Base-by-base conservation (phyloP, 345 rosid genomes). In the Turritis glabra region DNA sequence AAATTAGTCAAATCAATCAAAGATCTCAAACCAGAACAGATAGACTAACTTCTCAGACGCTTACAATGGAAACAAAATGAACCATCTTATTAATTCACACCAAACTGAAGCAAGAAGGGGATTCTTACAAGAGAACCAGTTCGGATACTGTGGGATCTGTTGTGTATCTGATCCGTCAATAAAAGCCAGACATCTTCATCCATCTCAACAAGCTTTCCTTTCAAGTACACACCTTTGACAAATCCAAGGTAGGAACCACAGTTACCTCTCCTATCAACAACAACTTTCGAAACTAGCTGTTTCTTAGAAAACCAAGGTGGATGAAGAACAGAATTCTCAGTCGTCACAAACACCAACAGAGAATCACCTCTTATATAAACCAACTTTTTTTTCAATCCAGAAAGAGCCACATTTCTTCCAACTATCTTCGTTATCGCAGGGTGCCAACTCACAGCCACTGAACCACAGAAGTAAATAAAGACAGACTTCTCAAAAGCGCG, bases 181-280 rank as follows among this genome's bases (percentile, higher is more conserved):
- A 95, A 64, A 77, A 95, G 93, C 97, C 94, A 95, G 10, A 89
- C 92, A 64, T 90, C 88, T 37, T 85, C 80, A 55, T 95, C 97
- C 80, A 95, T 77, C 85, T 92, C 97, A 71, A 90, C 82, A 69
- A 87, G 85, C 91, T 81, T 84, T 47, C 96, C 97, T 66, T 84
- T 84, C 90, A 89, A 59, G 76, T 86, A 88, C n/a, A 90, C 35
- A 44, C 86, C 88, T 65, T 69, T 92, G 17, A 90, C 90, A 62
- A 75, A 51, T 48, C 97, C 99, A n/a, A 81, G 77, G 77, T 91
- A 92, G 10, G 38, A 69, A 68, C 96, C 86, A 40, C 74, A 85
- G 13, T 87, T 87, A 66, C 85, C 85, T 57, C 67, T 82, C 71
- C 85, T 83, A 52, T 53, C 61, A 15, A 73, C 56, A 77, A 72